Percentiles rank a stretch among this genome's conserved stretches.
These are phyloP conservation scores for Trametes villosa DNA, from an alignment of 768 basidiomycete species.

Conservation along the genomic window DNA sequence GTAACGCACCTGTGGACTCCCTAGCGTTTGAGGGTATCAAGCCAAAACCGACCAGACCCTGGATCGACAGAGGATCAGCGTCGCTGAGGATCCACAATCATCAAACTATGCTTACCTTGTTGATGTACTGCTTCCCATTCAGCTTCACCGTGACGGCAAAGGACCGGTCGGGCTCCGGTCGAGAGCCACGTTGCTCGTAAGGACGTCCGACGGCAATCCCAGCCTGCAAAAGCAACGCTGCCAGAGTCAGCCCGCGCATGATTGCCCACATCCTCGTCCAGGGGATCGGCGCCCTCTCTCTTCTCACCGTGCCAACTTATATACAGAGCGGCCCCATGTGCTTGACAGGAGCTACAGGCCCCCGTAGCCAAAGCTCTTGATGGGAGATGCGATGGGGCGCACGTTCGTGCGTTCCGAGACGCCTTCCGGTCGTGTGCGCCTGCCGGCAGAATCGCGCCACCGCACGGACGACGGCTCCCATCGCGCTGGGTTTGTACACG, in stretches of 20 bases:
- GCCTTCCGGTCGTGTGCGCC: not conserved
- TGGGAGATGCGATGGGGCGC: constrained; percentile 6
- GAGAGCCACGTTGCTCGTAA: not conserved
- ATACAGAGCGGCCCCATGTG: not conserved
- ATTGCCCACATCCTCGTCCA: not conserved
- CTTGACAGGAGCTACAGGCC: not conserved
- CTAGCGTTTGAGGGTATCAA: constrained; percentile 60
- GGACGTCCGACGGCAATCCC: not conserved
- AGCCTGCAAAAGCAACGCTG: not conserved
- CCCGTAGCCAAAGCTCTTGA: not conserved
- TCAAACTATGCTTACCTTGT: constrained; percentile 39
- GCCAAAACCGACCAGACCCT: constrained; percentile 66
- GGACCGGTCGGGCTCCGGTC: constrained; percentile 28
- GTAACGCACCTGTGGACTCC: constrained; percentile 47
- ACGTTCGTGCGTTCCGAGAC: not conserved
- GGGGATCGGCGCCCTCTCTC: not conserved
- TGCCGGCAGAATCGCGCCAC: not conserved
- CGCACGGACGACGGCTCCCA: not conserved
- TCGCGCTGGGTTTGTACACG: not conserved
- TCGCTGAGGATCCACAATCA: not conserved
- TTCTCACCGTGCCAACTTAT: not conserved
- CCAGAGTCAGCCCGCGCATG: not conserved
- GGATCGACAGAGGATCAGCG: not conserved
- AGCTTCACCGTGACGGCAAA: constrained; percentile 39
- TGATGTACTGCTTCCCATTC: constrained; percentile 46